Percentiles rank a stretch among this genome's conserved stretches.
Evolutionary conservation across 1,284 basidiomycete genomes (phyloP).

Genomic region (Salmacisia buchloeana): DNA sequence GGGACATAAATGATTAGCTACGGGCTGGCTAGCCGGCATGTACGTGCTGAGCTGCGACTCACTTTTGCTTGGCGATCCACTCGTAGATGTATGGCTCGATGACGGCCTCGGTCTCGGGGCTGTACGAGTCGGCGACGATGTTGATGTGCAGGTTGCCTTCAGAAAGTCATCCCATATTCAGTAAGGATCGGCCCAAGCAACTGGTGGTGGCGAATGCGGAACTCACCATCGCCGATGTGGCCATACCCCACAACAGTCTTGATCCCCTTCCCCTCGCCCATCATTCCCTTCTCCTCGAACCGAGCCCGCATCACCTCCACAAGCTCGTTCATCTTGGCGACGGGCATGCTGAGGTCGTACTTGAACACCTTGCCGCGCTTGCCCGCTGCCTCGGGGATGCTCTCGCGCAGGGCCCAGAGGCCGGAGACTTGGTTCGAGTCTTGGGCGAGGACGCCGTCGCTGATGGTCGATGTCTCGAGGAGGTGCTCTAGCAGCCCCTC

Average conservation of each 20-base stretch:
- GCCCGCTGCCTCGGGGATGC: constrained; percentile 83
- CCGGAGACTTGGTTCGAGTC: constrained; percentile 82
- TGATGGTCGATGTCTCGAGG: constrained; percentile 70
- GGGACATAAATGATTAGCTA: too few species aligned
- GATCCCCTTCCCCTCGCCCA: constrained; percentile 65
- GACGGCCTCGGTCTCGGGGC: constrained; percentile 73
- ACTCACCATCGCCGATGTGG: constrained; percentile 84
- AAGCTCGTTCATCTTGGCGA: constrained; percentile 79
- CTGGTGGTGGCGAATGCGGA: too few species aligned
- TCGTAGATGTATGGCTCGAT: constrained; percentile 96
- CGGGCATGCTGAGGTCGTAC: constrained; percentile 90
- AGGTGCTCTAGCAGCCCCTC: constrained; percentile 72
- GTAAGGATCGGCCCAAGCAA: constrained; percentile 41
- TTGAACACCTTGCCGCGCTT: constrained; percentile 96
- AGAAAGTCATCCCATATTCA: background rate
- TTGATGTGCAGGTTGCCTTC: constrained; percentile 91
- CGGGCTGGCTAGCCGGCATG: too few species aligned
- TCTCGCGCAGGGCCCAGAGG: constrained; percentile 90
- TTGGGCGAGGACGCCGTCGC: constrained; percentile 88
- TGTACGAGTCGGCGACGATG: constrained; percentile 77
- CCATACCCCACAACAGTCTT: constrained; percentile 70
- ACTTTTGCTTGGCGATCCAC: constrained; percentile 59
- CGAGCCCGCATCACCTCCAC: constrained; percentile 75
- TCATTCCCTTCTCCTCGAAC: constrained; percentile 67
- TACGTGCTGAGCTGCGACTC: background rate